Percentiles rank a stretch among this genome's conserved stretches.
Evolutionary conservation across 306 rosid genomes (phyloP).

Genomic region (Aeschynomene evenia): DNA sequence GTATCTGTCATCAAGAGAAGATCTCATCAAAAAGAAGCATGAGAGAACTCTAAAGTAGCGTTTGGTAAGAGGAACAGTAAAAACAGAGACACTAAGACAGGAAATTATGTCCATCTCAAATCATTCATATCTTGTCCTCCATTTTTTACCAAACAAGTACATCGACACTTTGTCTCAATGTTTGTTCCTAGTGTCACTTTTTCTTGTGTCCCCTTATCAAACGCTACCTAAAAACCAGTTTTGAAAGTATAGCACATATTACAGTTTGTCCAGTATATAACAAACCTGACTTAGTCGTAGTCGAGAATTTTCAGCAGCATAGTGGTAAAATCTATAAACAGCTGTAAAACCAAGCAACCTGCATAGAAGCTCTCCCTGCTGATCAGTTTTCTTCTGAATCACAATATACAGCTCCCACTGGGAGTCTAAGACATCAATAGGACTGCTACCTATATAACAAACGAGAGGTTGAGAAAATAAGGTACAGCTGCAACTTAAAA

Average conservation of each 20-base stretch:
- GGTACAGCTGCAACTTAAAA: constrained; percentile 10
- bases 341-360: constrained; percentile 81
- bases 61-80: too few species aligned
- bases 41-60: not conserved
- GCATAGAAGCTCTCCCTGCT: constrained; percentile 47
- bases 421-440: constrained; percentile 80
- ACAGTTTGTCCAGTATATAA: constrained; percentile 6
- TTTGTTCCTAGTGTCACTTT: too few species aligned
- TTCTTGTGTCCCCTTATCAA: too few species aligned
- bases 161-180: too few species aligned
- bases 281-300: constrained; percentile 87
- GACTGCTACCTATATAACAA: constrained; percentile 71
- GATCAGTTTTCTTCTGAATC: constrained; percentile 54
- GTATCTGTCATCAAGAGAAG: constrained; percentile 52
- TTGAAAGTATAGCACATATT: constrained; percentile 8
- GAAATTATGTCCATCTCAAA: too few species aligned
- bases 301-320: constrained; percentile 72
- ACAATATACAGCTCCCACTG: constrained; percentile 86
- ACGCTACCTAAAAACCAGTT: too few species aligned
- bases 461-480: not conserved
- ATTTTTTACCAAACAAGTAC: too few species aligned
- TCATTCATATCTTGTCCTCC: too few species aligned
- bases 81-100: too few species aligned
- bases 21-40: constrained; percentile 16
- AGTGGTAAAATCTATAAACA: constrained; percentile 83